These are phyloP conservation scores for Lippia alba DNA, from an alignment of 305 asterid genomes.

Conservation along the genomic window DNA sequence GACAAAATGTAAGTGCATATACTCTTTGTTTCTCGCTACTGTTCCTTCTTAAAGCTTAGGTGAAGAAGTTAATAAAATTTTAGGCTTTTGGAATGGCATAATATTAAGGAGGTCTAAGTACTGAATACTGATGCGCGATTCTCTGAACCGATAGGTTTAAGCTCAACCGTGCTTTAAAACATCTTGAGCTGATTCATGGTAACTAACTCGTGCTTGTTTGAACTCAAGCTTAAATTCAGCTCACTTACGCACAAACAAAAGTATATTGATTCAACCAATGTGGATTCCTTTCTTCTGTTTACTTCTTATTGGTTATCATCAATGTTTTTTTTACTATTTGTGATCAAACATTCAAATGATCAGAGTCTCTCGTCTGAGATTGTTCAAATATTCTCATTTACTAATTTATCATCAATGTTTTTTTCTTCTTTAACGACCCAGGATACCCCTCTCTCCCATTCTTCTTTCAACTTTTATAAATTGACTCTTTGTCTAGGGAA, in stretches of 20 bases:
- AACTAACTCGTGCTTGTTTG: background rate
- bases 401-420: background rate
- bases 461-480: slow-evolving; percentile 8
- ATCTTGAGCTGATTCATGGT: no score
- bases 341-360: slow-evolving; percentile 10
- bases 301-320: background rate
- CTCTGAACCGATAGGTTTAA: no score
- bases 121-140: no score
- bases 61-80: background rate
- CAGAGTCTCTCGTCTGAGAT: background rate
- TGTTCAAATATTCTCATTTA: background rate
- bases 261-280: background rate
- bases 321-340: background rate
- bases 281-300: no score
- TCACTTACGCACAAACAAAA: background rate
- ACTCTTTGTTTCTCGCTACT: slow-evolving; percentile 9
- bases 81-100: background rate
- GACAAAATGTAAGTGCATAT: slow-evolving; percentile 76
- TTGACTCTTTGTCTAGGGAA: background rate
- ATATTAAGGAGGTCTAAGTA: background rate
- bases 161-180: background rate
- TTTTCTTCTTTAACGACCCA: background rate
- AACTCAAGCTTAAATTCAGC: background rate
- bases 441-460: background rate
- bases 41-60: slow-evolving; percentile 9